phyloP scores from a whole-genome alignment of 179 eudicot genomes.

The Camellia oleifera region DNA sequence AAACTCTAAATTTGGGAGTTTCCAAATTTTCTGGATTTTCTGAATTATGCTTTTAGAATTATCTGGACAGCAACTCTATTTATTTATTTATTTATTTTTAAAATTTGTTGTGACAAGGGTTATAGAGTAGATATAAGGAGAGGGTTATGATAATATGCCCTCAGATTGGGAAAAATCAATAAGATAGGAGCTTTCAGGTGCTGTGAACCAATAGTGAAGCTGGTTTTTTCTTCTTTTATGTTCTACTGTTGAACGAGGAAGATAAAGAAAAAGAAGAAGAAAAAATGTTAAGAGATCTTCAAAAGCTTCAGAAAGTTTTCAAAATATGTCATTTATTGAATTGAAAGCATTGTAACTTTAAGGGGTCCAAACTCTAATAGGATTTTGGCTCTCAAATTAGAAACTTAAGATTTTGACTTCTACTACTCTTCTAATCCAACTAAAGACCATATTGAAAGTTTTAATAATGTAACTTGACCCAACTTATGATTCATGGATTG shows the following conservation, averaged over 20 bases:
- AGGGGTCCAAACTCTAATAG: too few species aligned
- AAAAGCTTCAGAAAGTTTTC: too few species aligned
- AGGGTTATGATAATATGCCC: neutral
- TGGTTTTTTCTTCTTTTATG: too few species aligned
- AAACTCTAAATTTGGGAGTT: neutral
- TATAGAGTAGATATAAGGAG: neutral
- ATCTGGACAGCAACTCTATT: neutral
- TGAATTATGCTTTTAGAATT: neutral
- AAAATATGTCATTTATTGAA: too few species aligned
- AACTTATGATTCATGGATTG: neutral
- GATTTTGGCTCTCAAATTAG: too few species aligned
- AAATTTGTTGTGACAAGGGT: neutral
- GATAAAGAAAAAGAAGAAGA: neutral
- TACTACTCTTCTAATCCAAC: too few species aligned
- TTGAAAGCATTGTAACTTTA: too few species aligned
- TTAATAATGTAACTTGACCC: too few species aligned
- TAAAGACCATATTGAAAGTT: too few species aligned
- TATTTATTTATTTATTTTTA: too few species aligned
- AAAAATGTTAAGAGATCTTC: too few species aligned
- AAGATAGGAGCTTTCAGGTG: neutral
- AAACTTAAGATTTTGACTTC: too few species aligned
- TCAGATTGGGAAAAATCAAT: neutral
- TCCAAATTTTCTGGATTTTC: neutral
- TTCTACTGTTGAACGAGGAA: neutral
- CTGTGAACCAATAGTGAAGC: neutral